Evolutionary conservation across 169 alveolate genomes (phyloP).

Genomic region (Plasmodium sp.): DNA sequence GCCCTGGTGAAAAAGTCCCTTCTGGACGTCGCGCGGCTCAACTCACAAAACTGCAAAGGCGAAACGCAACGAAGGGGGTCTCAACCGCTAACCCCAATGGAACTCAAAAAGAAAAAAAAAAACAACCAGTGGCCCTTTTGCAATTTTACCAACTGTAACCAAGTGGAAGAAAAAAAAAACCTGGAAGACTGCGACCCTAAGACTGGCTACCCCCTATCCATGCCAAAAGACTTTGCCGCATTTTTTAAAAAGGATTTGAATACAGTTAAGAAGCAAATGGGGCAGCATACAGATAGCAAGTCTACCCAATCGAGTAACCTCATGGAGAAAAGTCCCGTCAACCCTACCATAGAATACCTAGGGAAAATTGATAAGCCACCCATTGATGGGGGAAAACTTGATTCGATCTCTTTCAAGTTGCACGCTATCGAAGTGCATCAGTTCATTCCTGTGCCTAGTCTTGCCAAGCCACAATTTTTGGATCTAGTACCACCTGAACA

Average conservation of each 20-base stretch:
- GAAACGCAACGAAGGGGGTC: conserved; percentile 21
- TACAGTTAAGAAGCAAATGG: conserved; percentile 65
- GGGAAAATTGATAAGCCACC: conserved; percentile 82
- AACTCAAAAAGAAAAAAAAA: conserved; percentile 54
- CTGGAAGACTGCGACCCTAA: conserved; percentile 62
- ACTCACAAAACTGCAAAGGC: background rate
- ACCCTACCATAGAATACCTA: conserved; percentile 81
- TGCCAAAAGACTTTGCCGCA: conserved; percentile 83
- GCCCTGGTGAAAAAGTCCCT: conserved; percentile 26
- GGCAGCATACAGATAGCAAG: background rate
- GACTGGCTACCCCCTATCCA: conserved; percentile 78
- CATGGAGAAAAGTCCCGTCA: conserved; percentile 74
- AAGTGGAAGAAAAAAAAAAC: background rate
- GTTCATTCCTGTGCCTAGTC: conserved; percentile 86
- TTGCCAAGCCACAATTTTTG: conserved; percentile 85
- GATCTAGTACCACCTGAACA: conserved; percentile 79
- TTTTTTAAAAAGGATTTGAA: conserved; percentile 77
- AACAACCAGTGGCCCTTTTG: conserved; percentile 80
- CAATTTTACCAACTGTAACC: conserved; percentile 37
- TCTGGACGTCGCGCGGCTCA: conserved; percentile 12
- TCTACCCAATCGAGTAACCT: conserved; percentile 32
- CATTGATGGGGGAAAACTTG: conserved; percentile 81
- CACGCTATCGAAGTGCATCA: conserved; percentile 92
- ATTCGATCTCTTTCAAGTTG: conserved; percentile 86
- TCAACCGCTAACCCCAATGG: background rate